Evolutionary conservation across 257 asterid genomes (phyloP).

Genomic region (Dorcoceras hygrometricum): DNA sequence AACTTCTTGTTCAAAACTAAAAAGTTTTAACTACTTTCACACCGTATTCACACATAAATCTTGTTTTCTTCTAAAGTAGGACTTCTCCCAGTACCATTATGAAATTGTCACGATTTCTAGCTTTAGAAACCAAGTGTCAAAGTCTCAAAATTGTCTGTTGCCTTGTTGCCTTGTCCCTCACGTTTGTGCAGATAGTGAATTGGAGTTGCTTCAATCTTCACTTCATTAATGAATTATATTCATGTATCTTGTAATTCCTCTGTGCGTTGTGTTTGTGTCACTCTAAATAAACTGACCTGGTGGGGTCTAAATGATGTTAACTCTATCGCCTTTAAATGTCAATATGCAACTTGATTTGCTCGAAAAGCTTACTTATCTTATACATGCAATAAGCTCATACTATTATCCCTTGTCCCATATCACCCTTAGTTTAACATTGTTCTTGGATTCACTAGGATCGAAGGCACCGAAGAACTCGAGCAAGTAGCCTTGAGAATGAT

Average conservation of each 20-base stretch:
- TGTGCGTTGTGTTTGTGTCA: not conserved
- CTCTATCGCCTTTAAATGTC: not conserved
- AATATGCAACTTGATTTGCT: not conserved
- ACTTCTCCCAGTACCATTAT: too few relatives aligned
- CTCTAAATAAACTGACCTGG: not conserved
- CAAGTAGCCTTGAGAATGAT: conserved; percentile 63
- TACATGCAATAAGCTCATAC: not conserved
- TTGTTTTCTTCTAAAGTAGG: too few relatives aligned
- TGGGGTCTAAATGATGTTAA: not conserved
- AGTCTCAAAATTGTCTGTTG: not conserved
- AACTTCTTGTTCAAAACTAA: not conserved
- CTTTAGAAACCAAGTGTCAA: not conserved
- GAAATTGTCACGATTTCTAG: not conserved
- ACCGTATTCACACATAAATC: not conserved
- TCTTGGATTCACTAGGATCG: conserved; percentile 54
- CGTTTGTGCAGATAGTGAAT: not conserved
- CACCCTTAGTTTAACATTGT: not conserved
- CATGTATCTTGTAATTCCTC: not conserved
- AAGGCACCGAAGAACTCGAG: conserved; percentile 69
- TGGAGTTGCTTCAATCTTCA: not conserved
- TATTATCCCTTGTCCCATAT: not conserved
- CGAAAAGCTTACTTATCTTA: not conserved
- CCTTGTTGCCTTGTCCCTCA: not conserved
- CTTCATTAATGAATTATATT: not conserved
- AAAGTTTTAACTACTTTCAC: not conserved